Conservation (phyloP, 164 flowering plant species). For the Chimonanthus praecox region DNA sequence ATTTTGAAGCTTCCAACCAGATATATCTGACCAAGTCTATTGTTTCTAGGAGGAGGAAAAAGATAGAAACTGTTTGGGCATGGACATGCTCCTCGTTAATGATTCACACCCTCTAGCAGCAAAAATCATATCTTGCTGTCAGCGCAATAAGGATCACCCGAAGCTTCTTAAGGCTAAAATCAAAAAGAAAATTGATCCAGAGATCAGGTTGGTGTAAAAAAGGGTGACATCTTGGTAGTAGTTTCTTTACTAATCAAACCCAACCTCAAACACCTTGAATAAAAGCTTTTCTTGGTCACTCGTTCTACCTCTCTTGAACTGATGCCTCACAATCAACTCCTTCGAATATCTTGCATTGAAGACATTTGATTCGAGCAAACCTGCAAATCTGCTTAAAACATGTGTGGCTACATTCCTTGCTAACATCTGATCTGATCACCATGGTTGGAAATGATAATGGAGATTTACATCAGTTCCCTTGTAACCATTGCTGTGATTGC, state of each 20-base stretch:
- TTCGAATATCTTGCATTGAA: no score
- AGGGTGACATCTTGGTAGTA: background rate
- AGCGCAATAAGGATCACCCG: constrained; percentile 23
- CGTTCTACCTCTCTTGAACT: no score
- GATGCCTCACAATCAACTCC: no score
- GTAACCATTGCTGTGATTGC: background rate
- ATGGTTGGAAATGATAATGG: background rate
- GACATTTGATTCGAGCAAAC: no score
- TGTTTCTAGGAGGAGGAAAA: constrained; percentile 41
- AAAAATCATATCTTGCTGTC: constrained; percentile 20
- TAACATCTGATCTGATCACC: no score
- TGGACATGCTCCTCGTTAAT: constrained; percentile 36
- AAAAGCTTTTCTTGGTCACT: no score
- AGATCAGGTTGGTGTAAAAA: constrained; percentile 28
- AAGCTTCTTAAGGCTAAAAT: constrained; percentile 24
- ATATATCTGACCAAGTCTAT: background rate
- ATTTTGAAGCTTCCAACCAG: background rate
- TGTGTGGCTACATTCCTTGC: no score
- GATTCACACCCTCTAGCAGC: constrained; percentile 32
- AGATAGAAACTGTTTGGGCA: constrained; percentile 36
- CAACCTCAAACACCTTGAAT: no score
- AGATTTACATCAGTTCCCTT: background rate
- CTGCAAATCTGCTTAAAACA: no score
- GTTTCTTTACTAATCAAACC: no score
- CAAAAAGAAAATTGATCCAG: constrained; percentile 31